Conservation (phyloP, 2,329 filamentous ascomycete genomes). For the Diplodia intermedia region DNA sequence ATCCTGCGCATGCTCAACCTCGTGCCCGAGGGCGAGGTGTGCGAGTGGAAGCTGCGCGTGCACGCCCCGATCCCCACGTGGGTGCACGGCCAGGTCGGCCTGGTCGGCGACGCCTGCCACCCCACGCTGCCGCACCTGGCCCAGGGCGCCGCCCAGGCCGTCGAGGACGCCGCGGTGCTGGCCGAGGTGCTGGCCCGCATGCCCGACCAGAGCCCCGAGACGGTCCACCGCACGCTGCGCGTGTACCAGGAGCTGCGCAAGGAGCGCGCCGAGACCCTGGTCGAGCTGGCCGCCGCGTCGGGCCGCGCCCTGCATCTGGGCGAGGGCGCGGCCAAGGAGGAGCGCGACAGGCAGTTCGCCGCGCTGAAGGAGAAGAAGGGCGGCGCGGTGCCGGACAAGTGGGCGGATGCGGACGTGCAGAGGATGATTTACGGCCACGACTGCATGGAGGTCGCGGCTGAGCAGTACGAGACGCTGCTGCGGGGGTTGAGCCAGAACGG, state of each 20-base stretch:
- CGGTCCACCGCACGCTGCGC: slow-evolving; percentile 60
- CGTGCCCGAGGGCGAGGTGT: slow-evolving; percentile 69
- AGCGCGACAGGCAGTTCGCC: slow-evolving; percentile 63
- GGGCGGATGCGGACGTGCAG: slow-evolving; percentile 61
- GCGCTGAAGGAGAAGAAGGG: slow-evolving; percentile 47
- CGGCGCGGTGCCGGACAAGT: slow-evolving; percentile 58
- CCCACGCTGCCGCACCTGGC: slow-evolving; percentile 69
- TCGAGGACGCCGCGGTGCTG: slow-evolving; percentile 68
- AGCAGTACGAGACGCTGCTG: slow-evolving; percentile 46
- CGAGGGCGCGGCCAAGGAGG: slow-evolving; percentile 64
- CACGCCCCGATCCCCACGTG: slow-evolving; percentile 69
- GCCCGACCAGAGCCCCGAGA: slow-evolving; percentile 53
- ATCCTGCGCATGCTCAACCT: slow-evolving; percentile 66
- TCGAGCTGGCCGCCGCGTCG: slow-evolving; percentile 63
- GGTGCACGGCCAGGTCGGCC: slow-evolving; percentile 60
- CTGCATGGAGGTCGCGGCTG: slow-evolving; percentile 54
- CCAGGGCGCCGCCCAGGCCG: slow-evolving; percentile 69
- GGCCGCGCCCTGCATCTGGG: slow-evolving; percentile 64
- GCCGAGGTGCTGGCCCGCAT: slow-evolving; percentile 59
- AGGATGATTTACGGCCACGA: slow-evolving; percentile 57
- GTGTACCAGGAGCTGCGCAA: slow-evolving; percentile 65
- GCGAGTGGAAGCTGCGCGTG: slow-evolving; percentile 70
- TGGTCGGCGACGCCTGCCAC: slow-evolving; percentile 68
- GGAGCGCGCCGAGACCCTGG: slow-evolving; percentile 62
- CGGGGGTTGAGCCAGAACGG: slow-evolving; percentile 8